phyloP scores from a whole-genome alignment of 2,329 filamentous ascomycete genomes.

The Pseudogymnoascus sp. region DNA sequence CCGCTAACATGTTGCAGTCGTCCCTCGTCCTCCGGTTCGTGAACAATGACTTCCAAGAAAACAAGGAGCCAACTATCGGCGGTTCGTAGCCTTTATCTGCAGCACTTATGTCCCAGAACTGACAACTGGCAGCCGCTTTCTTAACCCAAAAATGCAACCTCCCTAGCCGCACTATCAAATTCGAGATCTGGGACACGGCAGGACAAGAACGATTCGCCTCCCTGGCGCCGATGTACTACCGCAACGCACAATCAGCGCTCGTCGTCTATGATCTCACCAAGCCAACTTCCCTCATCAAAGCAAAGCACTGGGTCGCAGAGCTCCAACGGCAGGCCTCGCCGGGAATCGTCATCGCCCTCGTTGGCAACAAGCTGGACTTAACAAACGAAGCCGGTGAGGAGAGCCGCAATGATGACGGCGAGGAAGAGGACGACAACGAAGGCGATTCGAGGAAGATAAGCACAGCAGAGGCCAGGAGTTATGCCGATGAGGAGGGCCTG shows the following conservation, averaged over 20 bases:
- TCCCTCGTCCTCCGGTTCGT: conserved; percentile 97
- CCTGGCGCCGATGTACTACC: conserved; percentile 98
- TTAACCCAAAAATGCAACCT: conserved; percentile 98
- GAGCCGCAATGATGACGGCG: conserved; percentile 41
- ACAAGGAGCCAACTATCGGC: conserved; percentile 98
- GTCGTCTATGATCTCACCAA: conserved; percentile 99
- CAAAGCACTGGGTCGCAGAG: conserved; percentile 98
- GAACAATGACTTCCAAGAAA: conserved; percentile 99
- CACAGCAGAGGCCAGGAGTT: conserved; percentile 82
- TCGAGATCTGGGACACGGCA: conserved; percentile 97
- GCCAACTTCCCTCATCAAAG: conserved; percentile 88
- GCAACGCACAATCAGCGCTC: conserved; percentile 93
- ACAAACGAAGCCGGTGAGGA: conserved; percentile 49
- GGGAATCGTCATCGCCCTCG: conserved; percentile 92
- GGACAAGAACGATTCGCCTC: conserved; percentile 96
- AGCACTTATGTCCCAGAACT: conserved; percentile 6
- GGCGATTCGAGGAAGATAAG: conserved; percentile 79
- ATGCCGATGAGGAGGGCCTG: conserved; percentile 88
- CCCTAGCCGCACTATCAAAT: conserved; percentile 83
- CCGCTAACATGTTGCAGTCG: conserved; percentile 49
- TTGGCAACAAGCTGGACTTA: conserved; percentile 94
- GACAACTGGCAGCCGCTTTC: conserved; percentile 64
- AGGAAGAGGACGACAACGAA: conserved; percentile 40
- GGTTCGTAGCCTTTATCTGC: conserved; percentile 44
- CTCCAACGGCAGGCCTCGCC: conserved; percentile 92